A percentile compares a stretch with the other conserved stretches of the same genome.
These are phyloP conservation scores for Fusarium heterosporum DNA, from an alignment of 2,329 filamentous ascomycete genomes.

Conservation along the genomic window DNA sequence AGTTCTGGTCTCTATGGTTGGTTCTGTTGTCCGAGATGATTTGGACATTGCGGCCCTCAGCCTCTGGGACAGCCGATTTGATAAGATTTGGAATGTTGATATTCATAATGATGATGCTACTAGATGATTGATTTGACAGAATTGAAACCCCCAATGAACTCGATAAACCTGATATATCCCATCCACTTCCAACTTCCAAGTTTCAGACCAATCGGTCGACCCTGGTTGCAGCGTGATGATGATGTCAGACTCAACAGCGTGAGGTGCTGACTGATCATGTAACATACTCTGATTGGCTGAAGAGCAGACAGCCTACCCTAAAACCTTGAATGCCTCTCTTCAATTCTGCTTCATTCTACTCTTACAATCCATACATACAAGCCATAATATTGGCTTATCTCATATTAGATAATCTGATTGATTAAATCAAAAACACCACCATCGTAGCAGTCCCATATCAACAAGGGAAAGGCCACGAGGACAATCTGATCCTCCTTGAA, in stretches of 20 bases:
- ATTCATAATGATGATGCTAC: conserved; percentile 36
- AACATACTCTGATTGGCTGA: accelerated
- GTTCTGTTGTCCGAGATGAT: conserved; percentile 50
- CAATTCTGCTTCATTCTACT: no score
- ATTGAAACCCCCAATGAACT: accelerated
- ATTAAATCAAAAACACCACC: no score
- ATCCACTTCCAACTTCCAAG: conserved; percentile 35
- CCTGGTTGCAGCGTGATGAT: conserved; percentile 25
- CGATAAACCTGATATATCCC: conserved; percentile 11
- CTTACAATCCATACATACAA: no score
- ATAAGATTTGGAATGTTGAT: conserved; percentile 48
- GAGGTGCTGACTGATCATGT: conserved; percentile 10
- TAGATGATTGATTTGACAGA: neutral
- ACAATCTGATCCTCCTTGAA: no score
- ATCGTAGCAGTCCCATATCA: no score
- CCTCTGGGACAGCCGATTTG: conserved; percentile 49
- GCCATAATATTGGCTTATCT: no score
- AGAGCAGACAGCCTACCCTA: no score
- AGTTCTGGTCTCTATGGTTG: conserved; percentile 57
- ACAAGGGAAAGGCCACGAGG: no score
- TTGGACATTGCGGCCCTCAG: conserved; percentile 49
- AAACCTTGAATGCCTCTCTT: no score
- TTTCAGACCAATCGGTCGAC: conserved; percentile 19
- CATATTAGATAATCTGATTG: no score
- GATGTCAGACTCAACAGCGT: conserved; percentile 27